Base-by-base conservation (phyloP, 345 rosid species). In the Mercurialis annua region DNA sequence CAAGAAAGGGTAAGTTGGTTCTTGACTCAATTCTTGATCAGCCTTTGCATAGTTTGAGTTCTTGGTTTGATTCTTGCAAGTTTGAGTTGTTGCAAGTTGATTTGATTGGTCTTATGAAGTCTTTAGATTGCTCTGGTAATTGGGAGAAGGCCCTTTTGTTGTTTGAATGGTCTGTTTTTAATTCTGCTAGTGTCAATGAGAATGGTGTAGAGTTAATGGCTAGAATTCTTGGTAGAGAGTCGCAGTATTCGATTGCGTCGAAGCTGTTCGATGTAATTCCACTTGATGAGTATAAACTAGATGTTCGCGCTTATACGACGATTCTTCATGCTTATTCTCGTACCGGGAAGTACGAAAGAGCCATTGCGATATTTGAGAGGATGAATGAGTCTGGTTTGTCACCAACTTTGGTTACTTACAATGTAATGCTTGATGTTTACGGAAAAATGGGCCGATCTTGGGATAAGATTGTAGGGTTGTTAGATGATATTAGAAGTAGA, bases 401-500 rank as follows among this genome's bases (percentile, higher is more conserved):
- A 20, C 97, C 98, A 9, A 86, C 87, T 68, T 55, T 92, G 76
- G 97, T 92, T 17, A 92, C 98, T 58, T 92, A 88, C 71, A 92
- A 92, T 73, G 93, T 90, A 63, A 83, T 92, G 86, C 92, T 90
- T 14, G 92, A 90, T 80, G 97, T 84, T 76, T 88, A 81, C 56
- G 97, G 98, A 67, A 86, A 81, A 73, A 88, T 85, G 97, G 97
- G 98, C 47, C 74, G 92, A 34, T 92, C 98, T 5, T 88, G 95
- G 90, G 38, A 72, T 15, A 88, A 77, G 20, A 88, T 90, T 81
- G 71, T 86, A 23, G 46, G 42, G 1, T 84, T 92, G 47, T 66
- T 92, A 73, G 88, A 85, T 48, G 97, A 87, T 73, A 90, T 92
- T 78, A 83, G 76, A 78, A 76, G 72, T 75, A 76, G 70, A 68